Base-by-base conservation (phyloP, 1,139 yeast species). In the Kodamaea arcana region DNA sequence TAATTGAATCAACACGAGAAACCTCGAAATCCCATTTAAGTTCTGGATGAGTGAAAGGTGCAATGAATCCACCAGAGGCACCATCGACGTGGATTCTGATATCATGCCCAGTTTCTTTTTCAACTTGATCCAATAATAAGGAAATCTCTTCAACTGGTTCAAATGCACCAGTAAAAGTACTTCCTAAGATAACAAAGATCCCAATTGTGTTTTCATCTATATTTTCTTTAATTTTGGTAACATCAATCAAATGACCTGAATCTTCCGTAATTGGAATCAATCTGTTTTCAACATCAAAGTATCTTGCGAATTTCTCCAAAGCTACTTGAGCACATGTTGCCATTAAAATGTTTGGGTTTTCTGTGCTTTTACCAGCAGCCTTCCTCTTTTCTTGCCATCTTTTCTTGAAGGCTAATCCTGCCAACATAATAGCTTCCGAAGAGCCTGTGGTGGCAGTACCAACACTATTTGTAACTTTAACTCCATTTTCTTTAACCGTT, bases 271-370 rank as follows among this genome's bases (percentile, higher is more conserved):
- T 84, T 12, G 83, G 80, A 41, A 88, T 72, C 44, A 85, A 61
- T 45, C 95, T 72, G 45, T 84, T 78, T 52, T 88, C 96, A 33
- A 88, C 96, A 49, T 88, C 97, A 60, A 88, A 88, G 62, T 88
- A 88, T 35, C 94, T 71, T 18, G 97, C 96, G 65, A 88, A 88
- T 63, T 88, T 88, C 62, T 88, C 97, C 52, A 88, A 69, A 0
- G 96, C 96, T 32, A 88, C 97, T 60, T 88, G 97, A 33, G 94
- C 94, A 60, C 92, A 86, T 26, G 92, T 70, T n/a, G 96, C 95
- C 96, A 88, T 87, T 44, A 88, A 65, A 50, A 88, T 85, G 60
- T 88, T 88, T 40, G 97, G 97, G 41, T 75, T 75, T 28, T 65
- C 75, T 34, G 60, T 63, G 27, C 82, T 70, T 46, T 76, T 75